Evolutionary conservation across 1,284 basidiomycete species (phyloP).

Genomic region (Microbotryum scabiosae): DNA sequence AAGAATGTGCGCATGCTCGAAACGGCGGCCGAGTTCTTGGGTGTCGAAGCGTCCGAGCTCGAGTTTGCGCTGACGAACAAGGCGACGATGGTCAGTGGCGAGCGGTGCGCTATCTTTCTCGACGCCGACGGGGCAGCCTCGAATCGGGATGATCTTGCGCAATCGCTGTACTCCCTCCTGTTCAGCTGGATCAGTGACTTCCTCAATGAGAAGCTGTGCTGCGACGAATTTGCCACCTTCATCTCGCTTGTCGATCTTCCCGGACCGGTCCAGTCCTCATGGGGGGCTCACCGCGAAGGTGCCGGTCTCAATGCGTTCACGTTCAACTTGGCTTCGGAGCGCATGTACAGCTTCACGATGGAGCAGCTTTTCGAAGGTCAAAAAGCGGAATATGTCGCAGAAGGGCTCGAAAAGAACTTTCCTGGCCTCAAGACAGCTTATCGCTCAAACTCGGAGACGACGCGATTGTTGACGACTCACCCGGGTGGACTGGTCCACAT

Average conservation of each 20-base stretch:
- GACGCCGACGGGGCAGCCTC: slow-evolving; percentile 86
- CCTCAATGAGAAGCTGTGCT: slow-evolving; percentile 87
- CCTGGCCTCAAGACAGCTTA: slow-evolving; percentile 58
- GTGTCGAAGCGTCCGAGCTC: slow-evolving; percentile 63
- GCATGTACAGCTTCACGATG: slow-evolving; percentile 75
- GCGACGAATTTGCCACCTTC: slow-evolving; percentile 82
- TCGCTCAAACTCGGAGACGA: slow-evolving; percentile 85
- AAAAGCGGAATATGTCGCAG: slow-evolving; percentile 62
- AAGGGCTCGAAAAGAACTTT: slow-evolving; percentile 66
- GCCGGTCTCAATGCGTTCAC: slow-evolving; percentile 95
- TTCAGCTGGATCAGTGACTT: slow-evolving; percentile 96
- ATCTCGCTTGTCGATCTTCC: slow-evolving; percentile 94
- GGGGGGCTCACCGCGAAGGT: slow-evolving; percentile 50
- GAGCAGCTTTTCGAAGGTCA: slow-evolving; percentile 69
- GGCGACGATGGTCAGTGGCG: slow-evolving; percentile 79
- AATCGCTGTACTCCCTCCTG: slow-evolving; percentile 84
- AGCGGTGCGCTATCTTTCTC: slow-evolving; percentile 90
- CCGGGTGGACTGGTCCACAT: slow-evolving; percentile 92
- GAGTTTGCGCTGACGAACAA: slow-evolving; percentile 84
- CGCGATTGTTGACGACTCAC: slow-evolving; percentile 74
- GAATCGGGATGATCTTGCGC: slow-evolving; percentile 87
- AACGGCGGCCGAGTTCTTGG: slow-evolving; percentile 83
- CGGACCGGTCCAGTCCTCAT: slow-evolving; percentile 60
- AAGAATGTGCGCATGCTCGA: slow-evolving; percentile 68
- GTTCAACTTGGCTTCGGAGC: slow-evolving; percentile 91